Base-by-base conservation (phyloP, 116 monocot species). In the Iris pallida region DNA sequence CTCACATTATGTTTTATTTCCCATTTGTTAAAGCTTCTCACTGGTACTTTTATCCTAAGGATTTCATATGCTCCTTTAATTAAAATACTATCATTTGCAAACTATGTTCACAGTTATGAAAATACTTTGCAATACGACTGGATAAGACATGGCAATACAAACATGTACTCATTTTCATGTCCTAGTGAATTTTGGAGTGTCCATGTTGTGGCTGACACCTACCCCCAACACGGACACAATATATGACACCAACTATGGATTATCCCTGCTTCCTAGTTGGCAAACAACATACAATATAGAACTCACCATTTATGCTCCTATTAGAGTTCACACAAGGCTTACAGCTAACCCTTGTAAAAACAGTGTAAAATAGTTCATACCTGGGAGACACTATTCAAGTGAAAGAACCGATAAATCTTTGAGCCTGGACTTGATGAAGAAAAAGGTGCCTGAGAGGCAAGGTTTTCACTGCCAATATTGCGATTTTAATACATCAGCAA, bases 301-400 rank as follows among this genome's bases (percentile, higher is more conserved):
- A 14, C 30, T 30, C 30, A 30, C 30, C 30, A 30, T 30, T 30
- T 30, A 30, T 3, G 30, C 3, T 30, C 30, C 0, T 3, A 30
- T 30, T 30, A 30, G 30, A 30, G 30, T 30, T 30, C 30, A 30
- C 30, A 30, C 3, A 30, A 30, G 30, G 30, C 30, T 30, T 30
- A 30, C 0, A 30, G 30, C 30, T 30, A 30, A 30, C 30, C 30
- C 30, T 30, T 30, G 52, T n/a, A 66, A 45, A 65, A 10, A 52
- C 45, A 59, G 8, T 40, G 41, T 63, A 20, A n/a, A n/a, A n/a
- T n/a, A n/a, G n/a, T 13, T 4, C 70, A 42, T 71, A 88, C 88
- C 88, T 81, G 81, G 8, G 77, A 81, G 46, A 82, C 77, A 73
- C 68, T 82, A 73, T 76, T 91, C 60, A 91, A 66, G 76, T 91